These are phyloP conservation scores for Cardamine occulta DNA, from an alignment of 345 rosid species.

Conservation along the genomic window DNA sequence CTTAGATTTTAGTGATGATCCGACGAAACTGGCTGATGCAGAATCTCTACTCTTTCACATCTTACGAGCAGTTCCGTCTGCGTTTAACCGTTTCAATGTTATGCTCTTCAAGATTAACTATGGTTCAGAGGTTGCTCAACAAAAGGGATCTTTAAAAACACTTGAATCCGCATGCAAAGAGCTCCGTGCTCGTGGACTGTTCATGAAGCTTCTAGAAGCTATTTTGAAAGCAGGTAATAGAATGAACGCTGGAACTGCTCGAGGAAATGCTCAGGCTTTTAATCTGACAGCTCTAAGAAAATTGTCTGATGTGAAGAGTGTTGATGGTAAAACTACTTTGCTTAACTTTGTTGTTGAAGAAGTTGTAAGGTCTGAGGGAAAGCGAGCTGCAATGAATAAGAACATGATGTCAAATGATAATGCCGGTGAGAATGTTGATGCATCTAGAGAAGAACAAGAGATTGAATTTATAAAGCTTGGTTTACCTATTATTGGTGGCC, in stretches of 20 bases:
- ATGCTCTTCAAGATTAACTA: conserved; percentile 81
- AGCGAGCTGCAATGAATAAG: conserved; percentile 61
- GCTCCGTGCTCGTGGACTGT: conserved; percentile 71
- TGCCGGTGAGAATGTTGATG: conserved; percentile 40
- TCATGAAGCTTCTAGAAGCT: conserved; percentile 85
- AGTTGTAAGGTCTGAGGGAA: conserved; percentile 79
- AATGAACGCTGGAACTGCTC: conserved; percentile 87
- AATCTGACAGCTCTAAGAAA: conserved; percentile 67
- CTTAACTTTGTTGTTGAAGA: conserved; percentile 90
- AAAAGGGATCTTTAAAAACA: conserved; percentile 51
- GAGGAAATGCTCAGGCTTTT: conserved; percentile 93
- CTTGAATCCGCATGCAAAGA: conserved; percentile 74
- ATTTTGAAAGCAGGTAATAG: conserved; percentile 92
- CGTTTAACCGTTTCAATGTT: conserved; percentile 67
- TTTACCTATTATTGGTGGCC: conserved; percentile 73
- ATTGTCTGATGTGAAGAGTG: conserved; percentile 85
- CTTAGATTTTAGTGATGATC: conserved; percentile 60
- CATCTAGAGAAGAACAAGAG: conserved; percentile 59
- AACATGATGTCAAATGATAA: conserved; percentile 46
- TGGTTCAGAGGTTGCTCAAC: conserved; percentile 56
- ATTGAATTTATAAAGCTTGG: conserved; percentile 67
- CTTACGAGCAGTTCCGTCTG: conserved; percentile 67
- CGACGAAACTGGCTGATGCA: conserved; percentile 65
- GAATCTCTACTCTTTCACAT: conserved; percentile 73
- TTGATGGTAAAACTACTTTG: conserved; percentile 76